Evolutionary conservation across 139 green algal species (phyloP).

Genomic region (Diplosphaera chodatii): DNA sequence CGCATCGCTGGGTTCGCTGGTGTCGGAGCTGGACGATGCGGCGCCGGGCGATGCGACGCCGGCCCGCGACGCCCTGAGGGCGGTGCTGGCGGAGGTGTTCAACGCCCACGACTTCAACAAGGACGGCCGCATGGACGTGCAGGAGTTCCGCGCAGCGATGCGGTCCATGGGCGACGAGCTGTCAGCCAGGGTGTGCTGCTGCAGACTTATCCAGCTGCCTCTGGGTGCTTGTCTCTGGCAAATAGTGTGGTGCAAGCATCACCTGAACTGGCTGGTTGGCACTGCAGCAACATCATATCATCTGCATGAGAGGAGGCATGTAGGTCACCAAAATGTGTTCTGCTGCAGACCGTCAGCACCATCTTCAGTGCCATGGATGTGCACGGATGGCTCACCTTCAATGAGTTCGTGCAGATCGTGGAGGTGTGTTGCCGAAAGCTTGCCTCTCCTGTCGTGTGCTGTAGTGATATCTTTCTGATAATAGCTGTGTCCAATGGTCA

Average conservation of each 20-base stretch:
- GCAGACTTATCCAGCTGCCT: too few relatives aligned
- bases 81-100: neutral
- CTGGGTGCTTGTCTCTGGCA: too few relatives aligned
- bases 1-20: neutral
- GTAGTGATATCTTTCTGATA: too few relatives aligned
- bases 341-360: neutral
- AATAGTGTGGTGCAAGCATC: too few relatives aligned
- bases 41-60: neutral
- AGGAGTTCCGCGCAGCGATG: neutral
- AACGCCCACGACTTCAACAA: neutral
- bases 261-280: too few relatives aligned
- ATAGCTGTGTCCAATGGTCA: too few relatives aligned
- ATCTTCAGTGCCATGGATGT: neutral
- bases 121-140: neutral
- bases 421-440: too few relatives aligned
- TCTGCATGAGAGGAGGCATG: too few relatives aligned
- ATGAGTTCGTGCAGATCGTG: neutral
- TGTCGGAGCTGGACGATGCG: neutral
- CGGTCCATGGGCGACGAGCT: neutral
- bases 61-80: neutral
- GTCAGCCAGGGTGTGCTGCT: too few relatives aligned
- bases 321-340: too few relatives aligned
- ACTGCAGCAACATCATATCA: too few relatives aligned
- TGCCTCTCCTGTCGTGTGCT: too few relatives aligned
- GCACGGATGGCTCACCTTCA: neutral